Conservation (phyloP, 1,284 basidiomycete species). For the Boletellus deceptivus region DNA sequence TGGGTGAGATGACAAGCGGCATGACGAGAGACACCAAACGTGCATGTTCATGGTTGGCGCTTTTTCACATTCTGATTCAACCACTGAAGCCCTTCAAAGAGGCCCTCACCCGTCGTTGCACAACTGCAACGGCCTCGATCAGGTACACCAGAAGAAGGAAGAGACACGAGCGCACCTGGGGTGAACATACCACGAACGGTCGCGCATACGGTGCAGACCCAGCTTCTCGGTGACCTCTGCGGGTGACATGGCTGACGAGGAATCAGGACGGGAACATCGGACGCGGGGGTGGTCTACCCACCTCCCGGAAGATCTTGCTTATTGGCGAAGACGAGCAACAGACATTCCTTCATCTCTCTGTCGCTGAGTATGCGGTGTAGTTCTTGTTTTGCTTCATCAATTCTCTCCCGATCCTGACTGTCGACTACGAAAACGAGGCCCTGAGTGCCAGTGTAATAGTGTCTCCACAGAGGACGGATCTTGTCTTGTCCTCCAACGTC, state of each 20-base stretch:
- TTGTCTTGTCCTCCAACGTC: slow-evolving; percentile 99
- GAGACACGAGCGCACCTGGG: slow-evolving; percentile 70
- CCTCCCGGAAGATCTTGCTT: slow-evolving; percentile 99
- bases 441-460: slow-evolving; percentile 98
- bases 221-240: slow-evolving; percentile 98
- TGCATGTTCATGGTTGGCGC: slow-evolving; percentile 58
- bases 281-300: slow-evolving; percentile 39
- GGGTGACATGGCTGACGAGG: slow-evolving; percentile 82
- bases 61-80: slow-evolving; percentile 95
- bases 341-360: slow-evolving; percentile 97
- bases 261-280: slow-evolving; percentile 1
- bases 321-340: slow-evolving; percentile 97
- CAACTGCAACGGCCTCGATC: slow-evolving; percentile 52
- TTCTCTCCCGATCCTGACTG: slow-evolving; percentile 88
- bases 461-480: slow-evolving; percentile 97
- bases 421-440: slow-evolving; percentile 97
- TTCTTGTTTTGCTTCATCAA: slow-evolving; percentile 96
- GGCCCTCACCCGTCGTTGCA: slow-evolving; percentile 92
- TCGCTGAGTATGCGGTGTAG: slow-evolving; percentile 96
- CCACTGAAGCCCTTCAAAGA: slow-evolving; percentile 96
- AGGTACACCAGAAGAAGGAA: slow-evolving; percentile 7
- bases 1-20: slow-evolving; percentile 19
- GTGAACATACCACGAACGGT: slow-evolving; percentile 98
- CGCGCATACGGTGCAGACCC: slow-evolving; percentile 92
- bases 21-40: slow-evolving; percentile 10